Conservation (phyloP, 768 basidiomycete species). For the Phanerochaete sordida region DNA sequence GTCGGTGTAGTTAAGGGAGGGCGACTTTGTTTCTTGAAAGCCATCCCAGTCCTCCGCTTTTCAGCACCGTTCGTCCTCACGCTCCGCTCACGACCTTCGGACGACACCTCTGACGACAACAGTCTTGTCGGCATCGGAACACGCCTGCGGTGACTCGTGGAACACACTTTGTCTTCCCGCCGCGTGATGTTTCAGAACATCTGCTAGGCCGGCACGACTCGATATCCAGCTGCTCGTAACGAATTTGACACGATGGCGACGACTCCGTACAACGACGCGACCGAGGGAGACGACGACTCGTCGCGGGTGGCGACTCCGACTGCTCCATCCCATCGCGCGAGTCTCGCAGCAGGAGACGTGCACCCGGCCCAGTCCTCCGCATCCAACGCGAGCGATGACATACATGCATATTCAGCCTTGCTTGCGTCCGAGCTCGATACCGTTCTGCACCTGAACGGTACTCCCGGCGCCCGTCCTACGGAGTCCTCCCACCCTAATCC, state of each 20-base stretch:
- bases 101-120: no score
- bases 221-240: background rate
- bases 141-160: background rate
- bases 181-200: conserved; percentile 3
- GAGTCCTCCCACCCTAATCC: background rate
- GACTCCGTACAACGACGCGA: background rate
- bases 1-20: conserved; percentile 1
- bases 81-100: background rate
- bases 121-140: background rate
- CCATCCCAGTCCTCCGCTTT: background rate
- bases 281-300: conserved; percentile 3
- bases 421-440: conserved; percentile 4
- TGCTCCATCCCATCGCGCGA: conserved; percentile 1
- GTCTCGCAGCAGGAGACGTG: background rate
- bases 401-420: background rate
- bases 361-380: background rate
- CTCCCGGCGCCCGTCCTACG: background rate
- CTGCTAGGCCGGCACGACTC: conserved; percentile 1
- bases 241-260: background rate
- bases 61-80: background rate
- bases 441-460: background rate
- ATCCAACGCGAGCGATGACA: background rate
- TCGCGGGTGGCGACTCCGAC: conserved; percentile 9
- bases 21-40: background rate
- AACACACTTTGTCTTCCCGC: background rate